Percentiles rank a stretch among this genome's conserved stretches.
These are phyloP conservation scores for Margaritispora aquatica DNA, from an alignment of 495 filamentous ascomycete species.

Conservation along the genomic window DNA sequence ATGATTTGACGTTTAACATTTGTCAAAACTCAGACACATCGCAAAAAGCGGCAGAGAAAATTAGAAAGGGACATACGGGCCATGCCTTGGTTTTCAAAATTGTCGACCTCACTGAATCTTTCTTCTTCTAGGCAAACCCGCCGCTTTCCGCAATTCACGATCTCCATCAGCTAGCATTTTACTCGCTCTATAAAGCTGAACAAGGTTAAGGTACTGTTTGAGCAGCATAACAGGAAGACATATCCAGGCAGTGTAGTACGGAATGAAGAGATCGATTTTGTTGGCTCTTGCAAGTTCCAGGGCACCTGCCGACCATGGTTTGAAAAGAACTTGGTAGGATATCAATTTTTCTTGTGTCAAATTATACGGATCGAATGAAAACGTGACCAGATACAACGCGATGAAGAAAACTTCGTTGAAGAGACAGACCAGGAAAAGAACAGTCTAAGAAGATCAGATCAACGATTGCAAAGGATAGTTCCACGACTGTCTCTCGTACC, in stretches of 20 bases:
- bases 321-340: neutral
- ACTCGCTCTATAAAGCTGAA: constrained; percentile 90
- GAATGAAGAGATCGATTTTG: constrained; percentile 75
- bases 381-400: constrained; percentile 91
- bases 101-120: constrained; percentile 12
- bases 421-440: constrained; percentile 83
- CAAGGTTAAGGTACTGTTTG: constrained; percentile 90
- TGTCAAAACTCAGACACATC: neutral
- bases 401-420: constrained; percentile 96
- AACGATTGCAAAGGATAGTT: too few relatives aligned
- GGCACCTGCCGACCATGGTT: constrained; percentile 77
- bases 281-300: constrained; percentile 85
- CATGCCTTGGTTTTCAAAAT: too few relatives aligned
- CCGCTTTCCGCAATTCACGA: constrained; percentile 44
- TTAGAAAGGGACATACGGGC: too few relatives aligned
- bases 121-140: constrained; percentile 40
- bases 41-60: neutral
- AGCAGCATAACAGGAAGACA: constrained; percentile 77
- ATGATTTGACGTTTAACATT: too few relatives aligned
- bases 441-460: constrained; percentile 47
- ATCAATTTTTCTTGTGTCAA: neutral
- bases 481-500: constrained; percentile 39
- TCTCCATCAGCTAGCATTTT: constrained; percentile 89
- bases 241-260: constrained; percentile 77
- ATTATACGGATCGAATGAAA: constrained; percentile 45